A percentile compares a stretch with the other conserved stretches of the same genome.
Evolutionary conservation across 2,329 filamentous ascomycete genomes (phyloP).

Genomic region (Fusarium sulawesiense): DNA sequence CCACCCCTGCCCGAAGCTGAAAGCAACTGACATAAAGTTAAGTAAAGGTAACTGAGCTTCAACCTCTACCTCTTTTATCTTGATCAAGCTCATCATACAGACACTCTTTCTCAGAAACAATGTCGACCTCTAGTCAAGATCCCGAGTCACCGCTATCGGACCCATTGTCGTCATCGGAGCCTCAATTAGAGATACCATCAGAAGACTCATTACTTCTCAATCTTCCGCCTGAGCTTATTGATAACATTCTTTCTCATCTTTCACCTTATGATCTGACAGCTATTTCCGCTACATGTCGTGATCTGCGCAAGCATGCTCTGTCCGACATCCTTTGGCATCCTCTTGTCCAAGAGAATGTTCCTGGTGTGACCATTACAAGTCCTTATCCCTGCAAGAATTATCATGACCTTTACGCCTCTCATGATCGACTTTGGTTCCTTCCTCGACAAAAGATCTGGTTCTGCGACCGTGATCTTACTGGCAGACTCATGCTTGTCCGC

Average conservation of each 20-base stretch:
- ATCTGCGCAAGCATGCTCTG: constrained; percentile 67
- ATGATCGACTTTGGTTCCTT: constrained; percentile 88
- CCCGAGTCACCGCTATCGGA: not conserved
- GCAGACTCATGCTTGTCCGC: constrained; percentile 79
- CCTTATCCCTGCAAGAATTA: constrained; percentile 72
- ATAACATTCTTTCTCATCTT: constrained; percentile 76
- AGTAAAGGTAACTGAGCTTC: not conserved
- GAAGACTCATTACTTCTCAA: constrained; percentile 55
- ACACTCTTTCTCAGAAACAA: not conserved
- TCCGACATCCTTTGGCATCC: constrained; percentile 79
- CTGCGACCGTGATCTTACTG: constrained; percentile 76
- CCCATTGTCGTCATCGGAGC: not conserved
- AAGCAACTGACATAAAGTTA: constrained; percentile 1
- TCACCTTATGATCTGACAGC: constrained; percentile 71
- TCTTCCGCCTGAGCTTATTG: constrained; percentile 80
- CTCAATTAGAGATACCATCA: not conserved
- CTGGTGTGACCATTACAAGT: constrained; percentile 62
- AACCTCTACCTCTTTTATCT: not conserved
- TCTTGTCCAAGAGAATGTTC: constrained; percentile 76
- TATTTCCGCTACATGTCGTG: constrained; percentile 70
- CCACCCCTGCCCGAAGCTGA: not conserved
- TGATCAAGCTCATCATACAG: constrained; percentile 10
- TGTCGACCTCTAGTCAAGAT: not conserved
- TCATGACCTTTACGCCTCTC: constrained; percentile 76
- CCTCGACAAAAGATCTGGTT: constrained; percentile 87